Conservation (phyloP, 768 basidiomycete genomes). For the Omphalotus guepiniiformis region DNA sequence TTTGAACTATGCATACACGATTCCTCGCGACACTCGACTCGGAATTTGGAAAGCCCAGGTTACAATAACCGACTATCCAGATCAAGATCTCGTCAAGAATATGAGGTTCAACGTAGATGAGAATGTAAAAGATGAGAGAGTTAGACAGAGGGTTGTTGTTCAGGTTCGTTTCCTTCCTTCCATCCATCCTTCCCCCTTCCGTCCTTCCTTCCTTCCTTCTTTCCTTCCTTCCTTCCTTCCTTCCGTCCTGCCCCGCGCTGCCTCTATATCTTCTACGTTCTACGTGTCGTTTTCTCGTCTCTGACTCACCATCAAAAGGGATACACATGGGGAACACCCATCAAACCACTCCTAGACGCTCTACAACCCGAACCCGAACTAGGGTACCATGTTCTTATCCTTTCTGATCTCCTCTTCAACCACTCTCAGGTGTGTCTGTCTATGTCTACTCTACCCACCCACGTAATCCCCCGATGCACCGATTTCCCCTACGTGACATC, state of each 20-base stretch:
- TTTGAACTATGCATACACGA: too few relatives aligned
- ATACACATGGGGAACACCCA: slow-evolving; percentile 76
- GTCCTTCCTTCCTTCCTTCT: too few relatives aligned
- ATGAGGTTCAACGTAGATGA: slow-evolving; percentile 59
- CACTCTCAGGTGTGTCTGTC: slow-evolving; percentile 72
- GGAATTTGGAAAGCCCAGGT: too few relatives aligned
- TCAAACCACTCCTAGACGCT: slow-evolving; percentile 38
- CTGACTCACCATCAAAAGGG: slow-evolving; percentile 44
- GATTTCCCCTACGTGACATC: too few relatives aligned
- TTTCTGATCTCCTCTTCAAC: slow-evolving; percentile 94
- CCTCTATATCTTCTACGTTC: too few relatives aligned
- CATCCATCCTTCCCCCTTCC: background rate
- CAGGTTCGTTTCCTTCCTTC: slow-evolving; percentile 18
- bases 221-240: too few relatives aligned
- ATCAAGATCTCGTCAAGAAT: slow-evolving; percentile 69
- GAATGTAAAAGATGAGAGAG: slow-evolving; percentile 39
- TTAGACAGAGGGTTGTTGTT: slow-evolving; percentile 18
- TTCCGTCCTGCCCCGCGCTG: too few relatives aligned
- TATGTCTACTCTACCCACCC: background rate
- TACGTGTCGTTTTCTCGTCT: too few relatives aligned
- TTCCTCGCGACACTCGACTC: too few relatives aligned
- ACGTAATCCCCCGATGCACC: background rate
- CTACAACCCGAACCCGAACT: slow-evolving; percentile 14
- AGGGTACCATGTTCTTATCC: slow-evolving; percentile 74
- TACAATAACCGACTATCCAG: slow-evolving; percentile 92